phyloP scores from a whole-genome alignment of 2,329 filamentous ascomycete genomes.

The Aspergillus eucalypticola region DNA sequence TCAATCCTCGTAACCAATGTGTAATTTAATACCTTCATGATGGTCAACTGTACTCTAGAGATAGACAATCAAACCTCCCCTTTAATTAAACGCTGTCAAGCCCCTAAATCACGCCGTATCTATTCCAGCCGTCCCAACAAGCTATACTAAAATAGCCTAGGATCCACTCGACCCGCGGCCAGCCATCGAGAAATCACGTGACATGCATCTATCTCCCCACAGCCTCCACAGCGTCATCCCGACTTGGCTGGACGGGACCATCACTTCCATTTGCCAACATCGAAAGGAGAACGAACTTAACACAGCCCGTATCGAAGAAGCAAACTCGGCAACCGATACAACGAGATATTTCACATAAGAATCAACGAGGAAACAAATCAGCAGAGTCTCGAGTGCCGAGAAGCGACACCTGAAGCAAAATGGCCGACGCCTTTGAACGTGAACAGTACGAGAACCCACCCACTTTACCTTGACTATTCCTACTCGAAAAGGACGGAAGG shows the following conservation, averaged over 20 bases:
- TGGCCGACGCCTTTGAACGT: slow-evolving; percentile 77
- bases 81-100: neutral
- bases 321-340: neutral
- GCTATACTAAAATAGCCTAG: neutral
- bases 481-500: no score
- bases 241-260: neutral
- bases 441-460: slow-evolving; percentile 55
- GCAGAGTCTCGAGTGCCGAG: no score
- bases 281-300: neutral
- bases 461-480: neutral
- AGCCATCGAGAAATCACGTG: neutral
- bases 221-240: slow-evolving; percentile 8
- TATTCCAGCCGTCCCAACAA: neutral
- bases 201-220: neutral
- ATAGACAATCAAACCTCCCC: neutral
- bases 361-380: neutral
- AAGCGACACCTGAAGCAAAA: slow-evolving; percentile 36
- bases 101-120: neutral
- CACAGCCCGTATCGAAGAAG: neutral
- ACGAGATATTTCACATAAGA: no score
- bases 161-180: slow-evolving; percentile 2
- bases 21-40: neutral
- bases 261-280: neutral
- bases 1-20: neutral
- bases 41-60: neutral